phyloP scores from a whole-genome alignment of 208 protist species.

The Trypanosoma brucei region DNA sequence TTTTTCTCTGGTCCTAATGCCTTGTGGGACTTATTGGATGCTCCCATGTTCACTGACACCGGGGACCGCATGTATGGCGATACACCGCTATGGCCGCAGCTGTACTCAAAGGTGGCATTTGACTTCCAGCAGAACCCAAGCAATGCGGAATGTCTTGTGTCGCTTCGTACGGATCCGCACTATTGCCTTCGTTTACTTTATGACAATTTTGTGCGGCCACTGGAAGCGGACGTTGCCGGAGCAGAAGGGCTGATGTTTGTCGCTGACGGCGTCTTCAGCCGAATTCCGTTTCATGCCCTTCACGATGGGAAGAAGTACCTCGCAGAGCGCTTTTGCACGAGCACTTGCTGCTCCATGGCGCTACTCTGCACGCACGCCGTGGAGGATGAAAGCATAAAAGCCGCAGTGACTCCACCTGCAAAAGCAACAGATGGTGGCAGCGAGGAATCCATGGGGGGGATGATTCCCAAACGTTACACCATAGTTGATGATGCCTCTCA shows the following conservation, averaged over 20 bases:
- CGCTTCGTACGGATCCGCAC: slow-evolving; percentile 12
- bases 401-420: not conserved
- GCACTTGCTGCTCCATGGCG: slow-evolving; percentile 39
- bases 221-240: slow-evolving; percentile 18
- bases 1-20: slow-evolving; percentile 26
- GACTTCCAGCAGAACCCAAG: slow-evolving; percentile 21
- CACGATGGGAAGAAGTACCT: slow-evolving; percentile 33
- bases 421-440: not conserved
- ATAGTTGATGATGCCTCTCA: slow-evolving; percentile 13
- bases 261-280: slow-evolving; percentile 45
- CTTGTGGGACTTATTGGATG: slow-evolving; percentile 28
- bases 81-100: slow-evolving; percentile 53
- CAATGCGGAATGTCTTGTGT: slow-evolving; percentile 7
- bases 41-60: slow-evolving; percentile 20
- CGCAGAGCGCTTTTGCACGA: slow-evolving; percentile 26
- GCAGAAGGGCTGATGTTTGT: slow-evolving; percentile 35
- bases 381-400: not conserved
- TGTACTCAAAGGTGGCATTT: slow-evolving; percentile 48
- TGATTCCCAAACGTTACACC: slow-evolving; percentile 3
- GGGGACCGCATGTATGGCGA: slow-evolving; percentile 44
- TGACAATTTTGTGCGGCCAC: slow-evolving; percentile 30
- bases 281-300: slow-evolving; percentile 52
- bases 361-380: slow-evolving; percentile 36
- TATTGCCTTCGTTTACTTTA: slow-evolving; percentile 43
- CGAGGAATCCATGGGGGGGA: not conserved